Percentiles rank a stretch among this genome's conserved stretches.
These are phyloP conservation scores for Escallonia herrerae DNA, from an alignment of 129 eudicot species.

Conservation along the genomic window DNA sequence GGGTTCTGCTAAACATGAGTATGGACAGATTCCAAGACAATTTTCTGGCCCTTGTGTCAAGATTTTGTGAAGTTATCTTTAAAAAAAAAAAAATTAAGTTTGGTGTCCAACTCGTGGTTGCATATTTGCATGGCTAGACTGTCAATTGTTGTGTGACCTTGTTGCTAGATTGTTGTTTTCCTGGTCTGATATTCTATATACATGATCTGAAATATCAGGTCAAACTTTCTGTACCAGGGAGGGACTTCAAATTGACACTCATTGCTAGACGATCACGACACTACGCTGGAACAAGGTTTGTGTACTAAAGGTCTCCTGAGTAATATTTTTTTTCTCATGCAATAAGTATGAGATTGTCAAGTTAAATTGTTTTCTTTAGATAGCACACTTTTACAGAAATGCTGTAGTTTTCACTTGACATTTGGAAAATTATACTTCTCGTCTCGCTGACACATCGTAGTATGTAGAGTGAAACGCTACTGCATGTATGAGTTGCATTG, in stretches of 20 bases:
- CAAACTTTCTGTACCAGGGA: constrained; percentile 53
- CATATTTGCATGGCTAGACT: neutral
- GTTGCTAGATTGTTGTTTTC: neutral
- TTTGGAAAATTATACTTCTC: too few species aligned
- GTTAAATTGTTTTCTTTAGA: too few species aligned
- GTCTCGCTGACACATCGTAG: too few species aligned
- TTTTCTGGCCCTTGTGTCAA: too few species aligned
- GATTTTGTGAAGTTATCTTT: too few species aligned
- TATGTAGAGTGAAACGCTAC: too few species aligned
- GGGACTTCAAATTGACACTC: constrained; percentile 57
- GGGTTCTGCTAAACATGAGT: too few species aligned
- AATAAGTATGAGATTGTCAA: too few species aligned
- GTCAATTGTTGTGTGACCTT: neutral
- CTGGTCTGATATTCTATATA: neutral
- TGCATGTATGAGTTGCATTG: too few species aligned
- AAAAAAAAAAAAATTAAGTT: neutral
- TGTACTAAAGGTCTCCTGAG: constrained; percentile 2
- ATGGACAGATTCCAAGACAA: too few species aligned
- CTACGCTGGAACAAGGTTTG: constrained; percentile 97
- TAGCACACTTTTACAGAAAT: too few species aligned
- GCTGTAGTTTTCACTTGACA: too few species aligned
- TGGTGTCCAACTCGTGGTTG: neutral
- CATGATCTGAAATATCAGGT: constrained; percentile 37
- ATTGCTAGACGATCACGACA: constrained; percentile 97
- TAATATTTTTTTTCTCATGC: neutral